These are phyloP conservation scores for Ophiostoma sp. DNA, from an alignment of 2,329 filamentous ascomycete genomes.

Conservation along the genomic window DNA sequence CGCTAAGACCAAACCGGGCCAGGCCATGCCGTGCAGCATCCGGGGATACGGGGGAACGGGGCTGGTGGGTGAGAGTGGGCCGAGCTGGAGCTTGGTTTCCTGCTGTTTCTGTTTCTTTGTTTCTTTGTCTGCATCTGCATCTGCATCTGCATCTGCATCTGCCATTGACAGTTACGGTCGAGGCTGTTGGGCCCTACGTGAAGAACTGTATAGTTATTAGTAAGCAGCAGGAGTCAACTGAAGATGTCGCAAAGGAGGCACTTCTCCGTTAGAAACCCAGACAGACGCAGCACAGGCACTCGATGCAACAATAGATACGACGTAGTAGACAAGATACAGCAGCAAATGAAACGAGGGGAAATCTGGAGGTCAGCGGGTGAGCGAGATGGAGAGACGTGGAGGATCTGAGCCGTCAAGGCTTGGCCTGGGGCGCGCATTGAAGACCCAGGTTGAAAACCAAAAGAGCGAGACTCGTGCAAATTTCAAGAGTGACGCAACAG, in stretches of 20 bases:
- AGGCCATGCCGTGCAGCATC: conserved; percentile 18
- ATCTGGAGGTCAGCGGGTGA: neutral
- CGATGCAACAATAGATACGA: neutral
- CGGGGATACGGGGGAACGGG: conserved; percentile 24
- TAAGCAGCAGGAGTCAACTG: neutral
- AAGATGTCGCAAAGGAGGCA: neutral
- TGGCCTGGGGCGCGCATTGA: conserved; percentile 1
- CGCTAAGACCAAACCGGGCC: conserved; percentile 18
- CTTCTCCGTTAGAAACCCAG: neutral
- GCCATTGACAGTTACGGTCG: no score
- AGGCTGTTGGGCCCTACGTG: neutral
- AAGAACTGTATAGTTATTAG: neutral
- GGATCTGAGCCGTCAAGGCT: neutral
- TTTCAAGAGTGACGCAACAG: neutral
- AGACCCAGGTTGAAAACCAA: neutral
- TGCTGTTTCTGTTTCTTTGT: neutral
- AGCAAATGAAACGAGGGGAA: neutral
- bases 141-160: no score
- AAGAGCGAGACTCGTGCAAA: neutral
- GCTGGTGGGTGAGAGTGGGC: conserved; percentile 20
- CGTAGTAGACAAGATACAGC: neutral
- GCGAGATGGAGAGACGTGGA: neutral
- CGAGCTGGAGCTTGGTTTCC: neutral
- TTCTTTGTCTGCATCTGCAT: no score
- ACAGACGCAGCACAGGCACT: neutral